Evolutionary conservation across 2,329 filamentous ascomycete genomes (phyloP).

Genomic region (Colletotrichum paranaense): DNA sequence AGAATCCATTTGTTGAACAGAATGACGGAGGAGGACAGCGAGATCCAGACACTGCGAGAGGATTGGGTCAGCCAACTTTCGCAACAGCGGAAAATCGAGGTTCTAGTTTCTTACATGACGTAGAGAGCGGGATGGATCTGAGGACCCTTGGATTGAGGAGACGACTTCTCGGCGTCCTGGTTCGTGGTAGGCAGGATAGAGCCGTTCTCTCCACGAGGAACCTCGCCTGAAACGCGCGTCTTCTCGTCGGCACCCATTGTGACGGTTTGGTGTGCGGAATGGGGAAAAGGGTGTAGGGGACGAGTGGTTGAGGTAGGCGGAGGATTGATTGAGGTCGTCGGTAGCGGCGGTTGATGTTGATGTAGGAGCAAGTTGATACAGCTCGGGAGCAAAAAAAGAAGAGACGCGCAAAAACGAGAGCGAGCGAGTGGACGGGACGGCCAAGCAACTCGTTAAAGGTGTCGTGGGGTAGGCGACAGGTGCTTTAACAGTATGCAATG

Average conservation of each 20-base stretch:
- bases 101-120: slow-evolving; percentile 69
- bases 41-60: slow-evolving; percentile 85
- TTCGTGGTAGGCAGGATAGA: slow-evolving; percentile 84
- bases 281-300: background rate
- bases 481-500: slow-evolving; percentile 37
- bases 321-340: background rate
- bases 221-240: slow-evolving; percentile 83
- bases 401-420: slow-evolving; percentile 29
- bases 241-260: slow-evolving; percentile 73
- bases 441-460: slow-evolving; percentile 38
- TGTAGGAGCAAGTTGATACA: slow-evolving; percentile 14
- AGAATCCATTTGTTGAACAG: slow-evolving; percentile 99
- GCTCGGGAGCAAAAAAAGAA: slow-evolving; percentile 16
- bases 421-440: slow-evolving; percentile 38
- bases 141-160: slow-evolving; percentile 65
- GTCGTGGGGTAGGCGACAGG: slow-evolving; percentile 34
- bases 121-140: slow-evolving; percentile 86
- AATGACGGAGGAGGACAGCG: slow-evolving; percentile 92
- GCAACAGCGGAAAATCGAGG: background rate
- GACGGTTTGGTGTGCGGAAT: slow-evolving; percentile 7
- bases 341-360: slow-evolving; percentile 10
- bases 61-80: slow-evolving; percentile 14
- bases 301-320: background rate
- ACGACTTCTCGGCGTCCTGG: slow-evolving; percentile 77
- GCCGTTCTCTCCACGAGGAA: slow-evolving; percentile 67